phyloP scores from a whole-genome alignment of 805 yeast genomes.

The Ogataea corticis region DNA sequence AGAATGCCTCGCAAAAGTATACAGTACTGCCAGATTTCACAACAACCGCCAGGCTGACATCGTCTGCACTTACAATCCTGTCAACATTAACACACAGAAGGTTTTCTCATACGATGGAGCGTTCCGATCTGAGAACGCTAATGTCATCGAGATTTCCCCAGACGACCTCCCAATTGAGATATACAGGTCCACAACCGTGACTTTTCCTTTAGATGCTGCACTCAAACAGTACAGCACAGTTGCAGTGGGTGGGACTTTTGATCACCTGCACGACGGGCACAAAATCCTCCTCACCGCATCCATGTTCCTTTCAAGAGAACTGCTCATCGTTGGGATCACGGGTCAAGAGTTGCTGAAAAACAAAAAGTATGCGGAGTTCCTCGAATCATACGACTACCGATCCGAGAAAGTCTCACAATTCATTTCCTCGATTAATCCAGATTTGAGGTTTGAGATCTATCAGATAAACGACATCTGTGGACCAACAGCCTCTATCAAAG shows the following conservation, averaged over 20 bases:
- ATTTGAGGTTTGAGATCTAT: slow-evolving; percentile 48
- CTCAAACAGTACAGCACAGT: slow-evolving; percentile 18
- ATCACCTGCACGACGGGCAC: slow-evolving; percentile 95
- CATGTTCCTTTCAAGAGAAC: slow-evolving; percentile 54
- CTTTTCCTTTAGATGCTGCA: not conserved
- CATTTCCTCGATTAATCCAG: slow-evolving; percentile 48
- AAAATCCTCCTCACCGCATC: slow-evolving; percentile 77
- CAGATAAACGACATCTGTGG: slow-evolving; percentile 88
- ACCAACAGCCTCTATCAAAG: slow-evolving; percentile 77
- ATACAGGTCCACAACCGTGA: too few relatives aligned
- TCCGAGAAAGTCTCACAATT: slow-evolving; percentile 48
- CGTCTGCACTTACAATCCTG: slow-evolving; percentile 8
- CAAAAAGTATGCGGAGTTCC: slow-evolving; percentile 66
- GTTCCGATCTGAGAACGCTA: not conserved
- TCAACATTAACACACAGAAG: too few relatives aligned
- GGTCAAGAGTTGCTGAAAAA: slow-evolving; percentile 70
- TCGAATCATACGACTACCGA: slow-evolving; percentile 62
- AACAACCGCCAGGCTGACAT: slow-evolving; percentile 3
- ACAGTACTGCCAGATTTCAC: slow-evolving; percentile 22
- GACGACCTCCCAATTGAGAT: too few relatives aligned
- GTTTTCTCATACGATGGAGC: slow-evolving; percentile 10
- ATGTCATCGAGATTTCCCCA: not conserved
- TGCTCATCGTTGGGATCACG: slow-evolving; percentile 80
- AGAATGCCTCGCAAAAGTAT: slow-evolving; percentile 6
- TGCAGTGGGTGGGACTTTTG: slow-evolving; percentile 96